Evolutionary conservation across 2,329 filamentous ascomycete species (phyloP).

Genomic region (Teratosphaeria destructans): DNA sequence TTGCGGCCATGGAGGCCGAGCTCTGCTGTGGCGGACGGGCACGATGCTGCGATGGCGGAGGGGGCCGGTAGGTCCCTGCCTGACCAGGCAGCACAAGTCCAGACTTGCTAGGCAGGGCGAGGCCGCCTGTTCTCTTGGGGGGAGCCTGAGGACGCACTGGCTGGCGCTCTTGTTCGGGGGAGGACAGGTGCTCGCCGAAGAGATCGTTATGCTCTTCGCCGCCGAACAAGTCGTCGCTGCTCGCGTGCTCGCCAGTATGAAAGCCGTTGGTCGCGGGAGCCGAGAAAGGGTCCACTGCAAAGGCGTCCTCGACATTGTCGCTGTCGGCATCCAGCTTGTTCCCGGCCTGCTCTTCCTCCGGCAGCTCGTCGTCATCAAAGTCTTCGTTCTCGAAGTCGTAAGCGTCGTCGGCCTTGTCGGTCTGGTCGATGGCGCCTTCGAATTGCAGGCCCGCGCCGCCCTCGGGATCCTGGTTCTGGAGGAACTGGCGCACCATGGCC

Average conservation of each 20-base stretch:
- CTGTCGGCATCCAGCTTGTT: constrained; percentile 8
- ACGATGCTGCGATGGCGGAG: constrained; percentile 1
- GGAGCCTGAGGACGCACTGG: constrained; percentile 3
- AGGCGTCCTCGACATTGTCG: constrained; percentile 8
- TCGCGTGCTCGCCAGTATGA: constrained; percentile 10
- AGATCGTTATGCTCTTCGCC: constrained; percentile 33
- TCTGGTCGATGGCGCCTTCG: constrained; percentile 32
- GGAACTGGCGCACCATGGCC: constrained; percentile 19
- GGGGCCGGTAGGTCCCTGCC: background rate
- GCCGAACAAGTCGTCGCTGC: constrained; percentile 56
- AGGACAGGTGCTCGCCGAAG: constrained; percentile 27
- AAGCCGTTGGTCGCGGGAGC: constrained; percentile 10
- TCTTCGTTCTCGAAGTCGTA: constrained; percentile 66
- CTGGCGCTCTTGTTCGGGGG: constrained; percentile 18
- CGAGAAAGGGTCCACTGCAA: background rate
- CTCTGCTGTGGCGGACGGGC: constrained; percentile 7
- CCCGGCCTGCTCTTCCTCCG: constrained; percentile 57
- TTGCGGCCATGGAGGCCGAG: background rate
- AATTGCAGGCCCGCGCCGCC: constrained; percentile 14
- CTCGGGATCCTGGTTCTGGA: constrained; percentile 16
- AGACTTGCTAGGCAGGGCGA: constrained; percentile 23
- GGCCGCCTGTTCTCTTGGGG: constrained; percentile 10
- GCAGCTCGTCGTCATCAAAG: constrained; percentile 83
- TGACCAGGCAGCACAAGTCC: constrained; percentile 18
- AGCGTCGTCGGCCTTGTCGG: constrained; percentile 84